phyloP scores from a whole-genome alignment of 208 protist genomes.

The Acanthamoeba castellanii region DNA sequence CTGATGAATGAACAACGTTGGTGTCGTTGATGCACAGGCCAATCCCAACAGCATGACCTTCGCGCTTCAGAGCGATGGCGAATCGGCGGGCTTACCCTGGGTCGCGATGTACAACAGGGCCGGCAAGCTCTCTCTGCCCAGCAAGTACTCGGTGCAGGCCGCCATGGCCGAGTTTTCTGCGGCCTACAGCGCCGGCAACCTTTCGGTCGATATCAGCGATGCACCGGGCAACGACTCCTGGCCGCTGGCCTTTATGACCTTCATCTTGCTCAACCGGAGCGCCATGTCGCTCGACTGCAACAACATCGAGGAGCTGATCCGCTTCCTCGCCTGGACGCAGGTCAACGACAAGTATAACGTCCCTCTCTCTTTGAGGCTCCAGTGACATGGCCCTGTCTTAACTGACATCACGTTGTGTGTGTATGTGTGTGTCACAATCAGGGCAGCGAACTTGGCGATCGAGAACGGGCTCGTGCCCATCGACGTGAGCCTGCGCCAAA shows the following conservation, averaged over 20 bases:
- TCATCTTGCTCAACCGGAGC: neutral
- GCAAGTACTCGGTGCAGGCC: neutral
- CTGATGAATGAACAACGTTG: too few species aligned
- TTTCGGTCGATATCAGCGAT: constrained; percentile 5
- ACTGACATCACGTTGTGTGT: too few species aligned
- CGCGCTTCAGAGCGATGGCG: neutral
- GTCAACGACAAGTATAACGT: neutral
- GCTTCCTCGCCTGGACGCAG: constrained; percentile 24
- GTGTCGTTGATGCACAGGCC: too few species aligned
- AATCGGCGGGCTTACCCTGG: neutral
- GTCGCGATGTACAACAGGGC: constrained; percentile 26
- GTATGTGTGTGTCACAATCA: neutral
- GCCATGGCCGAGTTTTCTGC: neutral
- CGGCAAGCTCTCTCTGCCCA: neutral
- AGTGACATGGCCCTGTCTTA: too few species aligned
- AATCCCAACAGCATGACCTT: neutral
- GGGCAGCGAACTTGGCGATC: neutral
- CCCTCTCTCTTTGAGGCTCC: too few species aligned
- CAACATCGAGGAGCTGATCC: neutral
- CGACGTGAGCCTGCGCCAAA: neutral
- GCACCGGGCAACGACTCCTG: neutral
- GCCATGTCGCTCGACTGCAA: neutral
- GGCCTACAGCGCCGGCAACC: neutral
- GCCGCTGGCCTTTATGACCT: neutral
- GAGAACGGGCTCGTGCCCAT: neutral